Evolutionary conservation across 306 rosid genomes (phyloP).

Genomic region (Casuarina glauca): DNA sequence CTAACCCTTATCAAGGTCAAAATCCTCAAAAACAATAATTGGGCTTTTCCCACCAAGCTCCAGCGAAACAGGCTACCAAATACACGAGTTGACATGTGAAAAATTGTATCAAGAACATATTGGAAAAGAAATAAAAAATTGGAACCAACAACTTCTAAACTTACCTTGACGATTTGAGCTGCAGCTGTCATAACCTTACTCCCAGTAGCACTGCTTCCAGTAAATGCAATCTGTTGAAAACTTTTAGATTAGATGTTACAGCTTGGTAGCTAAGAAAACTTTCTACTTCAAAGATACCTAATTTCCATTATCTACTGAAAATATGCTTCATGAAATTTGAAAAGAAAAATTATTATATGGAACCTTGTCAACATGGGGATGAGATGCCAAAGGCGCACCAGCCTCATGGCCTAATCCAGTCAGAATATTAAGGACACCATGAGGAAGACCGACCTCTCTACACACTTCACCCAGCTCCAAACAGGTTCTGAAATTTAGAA

Average conservation of each 20-base stretch:
- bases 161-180: constrained; percentile 83
- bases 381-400: constrained; percentile 93
- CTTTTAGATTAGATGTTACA: constrained; percentile 11
- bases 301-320: constrained; percentile 6
- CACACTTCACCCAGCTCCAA: constrained; percentile 82
- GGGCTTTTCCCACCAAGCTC: constrained; percentile 99
- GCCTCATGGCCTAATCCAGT: constrained; percentile 95
- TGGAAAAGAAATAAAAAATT: not conserved
- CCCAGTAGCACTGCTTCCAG: constrained; percentile 92
- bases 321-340: constrained; percentile 11
- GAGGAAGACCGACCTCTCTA: constrained; percentile 82
- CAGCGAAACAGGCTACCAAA: constrained; percentile 84
- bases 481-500: constrained; percentile 61
- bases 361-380: constrained; percentile 95
- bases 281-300: not conserved
- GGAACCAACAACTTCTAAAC: constrained; percentile 4
- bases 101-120: constrained; percentile 20
- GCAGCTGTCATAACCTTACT: constrained; percentile 91
- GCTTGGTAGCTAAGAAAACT: constrained; percentile 20
- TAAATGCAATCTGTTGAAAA: constrained; percentile 81
- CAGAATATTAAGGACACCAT: constrained; percentile 76
- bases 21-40: constrained; percentile 84
- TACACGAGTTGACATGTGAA: constrained; percentile 11
- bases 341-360: constrained; percentile 3
- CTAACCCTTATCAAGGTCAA: constrained; percentile 96